Evolutionary conservation across 176 grass and related monocot species (phyloP), one percentile per base, ranked within the genome.

Genomic region (Aegilops longissima): DNA sequence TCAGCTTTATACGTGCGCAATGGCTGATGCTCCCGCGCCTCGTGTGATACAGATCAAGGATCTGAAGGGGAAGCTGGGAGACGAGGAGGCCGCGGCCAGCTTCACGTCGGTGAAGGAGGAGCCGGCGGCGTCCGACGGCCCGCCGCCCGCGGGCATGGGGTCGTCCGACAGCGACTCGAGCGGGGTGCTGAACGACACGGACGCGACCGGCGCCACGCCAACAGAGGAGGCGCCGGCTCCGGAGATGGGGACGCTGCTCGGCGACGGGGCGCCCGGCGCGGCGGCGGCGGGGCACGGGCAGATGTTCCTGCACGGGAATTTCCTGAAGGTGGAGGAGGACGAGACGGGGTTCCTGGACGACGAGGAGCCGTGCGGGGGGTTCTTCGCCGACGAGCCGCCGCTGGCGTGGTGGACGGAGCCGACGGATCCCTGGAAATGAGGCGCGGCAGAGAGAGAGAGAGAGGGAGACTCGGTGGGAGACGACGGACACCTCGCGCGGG

Each of bases 21-120:
- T 67, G 52, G 61, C 56, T 85, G 70, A 85, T 69, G 27, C 62
- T 13, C 3, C 40, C 21, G 5, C 44, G 7, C 0, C 56, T 13
- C 11, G 71, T 14, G 35, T 45, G 63, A 47, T 9, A 10, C 11
- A 95, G 94, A 91, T 96, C 91, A 90, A 90, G 29, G 91, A 93
- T 68, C 91, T 96, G 35, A 93, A 90, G 84, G 87, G 86, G 17
- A 96, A 93, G 87, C 61, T 96, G 12, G 81, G 81, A 24, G 84
- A 90, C 61, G 91, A 88, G 85, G 89, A 89, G 12, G 76, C 45
- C 1, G 77, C 86, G 10, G 67, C 85, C 39, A 93, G 89, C 87
- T 91, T 93, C 86, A 80, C 91, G 74, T 96, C 94, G 12, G 91
- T 96, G 40, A 96, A 96, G 90, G 94, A 87, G 73, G 89, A 96